Conservation (phyloP, 2,329 filamentous ascomycete genomes). For the Aspergillus latus region DNA sequence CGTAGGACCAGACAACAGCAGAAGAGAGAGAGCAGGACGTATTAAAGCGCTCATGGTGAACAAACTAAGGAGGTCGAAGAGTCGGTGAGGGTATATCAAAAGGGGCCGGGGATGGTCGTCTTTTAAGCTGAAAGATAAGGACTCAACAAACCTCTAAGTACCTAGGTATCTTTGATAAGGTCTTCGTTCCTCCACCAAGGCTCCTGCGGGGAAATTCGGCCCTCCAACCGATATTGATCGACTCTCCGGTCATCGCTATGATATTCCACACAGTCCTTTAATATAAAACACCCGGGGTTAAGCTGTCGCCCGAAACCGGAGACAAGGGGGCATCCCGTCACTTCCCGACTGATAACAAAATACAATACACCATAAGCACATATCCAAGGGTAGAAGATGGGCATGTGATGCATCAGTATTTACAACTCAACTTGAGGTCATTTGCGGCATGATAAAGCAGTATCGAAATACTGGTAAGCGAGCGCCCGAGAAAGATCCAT, state of each 20-base stretch:
- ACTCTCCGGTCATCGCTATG: too few relatives aligned
- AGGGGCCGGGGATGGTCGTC: conserved; percentile 5
- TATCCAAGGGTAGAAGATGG: not conserved
- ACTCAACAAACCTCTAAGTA: too few relatives aligned
- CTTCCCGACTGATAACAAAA: conserved; percentile 11
- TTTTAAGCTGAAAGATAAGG: conserved; percentile 1
- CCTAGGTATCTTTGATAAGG: not conserved
- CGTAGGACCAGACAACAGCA: not conserved
- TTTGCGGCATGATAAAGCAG: too few relatives aligned
- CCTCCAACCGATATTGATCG: conserved; percentile 4
- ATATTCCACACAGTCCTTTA: too few relatives aligned
- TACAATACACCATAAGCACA: not conserved
- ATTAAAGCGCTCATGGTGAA: conserved; percentile 5
- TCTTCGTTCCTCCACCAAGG: not conserved
- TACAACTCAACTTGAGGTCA: not conserved
- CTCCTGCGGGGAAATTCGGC: not conserved
- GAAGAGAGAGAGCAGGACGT: conserved; percentile 3
- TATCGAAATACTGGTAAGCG: too few relatives aligned
- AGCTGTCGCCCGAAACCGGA: conserved; percentile 5
- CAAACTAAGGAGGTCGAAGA: conserved; percentile 9
- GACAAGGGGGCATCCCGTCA: conserved; percentile 9
- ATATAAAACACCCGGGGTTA: too few relatives aligned
- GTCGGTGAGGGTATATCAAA: conserved; percentile 20
- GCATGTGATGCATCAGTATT: not conserved
- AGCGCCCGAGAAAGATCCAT: too few relatives aligned